Percentiles rank a stretch among this genome's conserved stretches.
These are phyloP conservation scores for Penicillium soppii DNA, from an alignment of 495 filamentous ascomycete species.

Conservation along the genomic window DNA sequence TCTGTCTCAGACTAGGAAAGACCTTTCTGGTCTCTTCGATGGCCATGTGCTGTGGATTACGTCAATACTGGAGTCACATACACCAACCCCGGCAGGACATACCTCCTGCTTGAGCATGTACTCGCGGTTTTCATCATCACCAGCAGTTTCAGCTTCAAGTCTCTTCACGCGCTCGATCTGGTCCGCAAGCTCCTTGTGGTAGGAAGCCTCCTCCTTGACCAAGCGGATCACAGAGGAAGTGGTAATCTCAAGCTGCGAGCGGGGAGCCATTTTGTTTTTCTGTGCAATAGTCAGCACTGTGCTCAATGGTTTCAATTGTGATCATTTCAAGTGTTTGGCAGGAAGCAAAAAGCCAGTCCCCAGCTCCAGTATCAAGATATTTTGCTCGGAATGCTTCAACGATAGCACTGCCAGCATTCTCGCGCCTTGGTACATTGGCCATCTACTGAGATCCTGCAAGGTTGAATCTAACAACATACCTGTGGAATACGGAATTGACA, in stretches of 20 bases:
- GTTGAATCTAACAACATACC: too few species aligned
- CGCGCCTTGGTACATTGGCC: too few species aligned
- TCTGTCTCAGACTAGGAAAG: constrained; percentile 63
- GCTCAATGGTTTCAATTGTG: too few species aligned
- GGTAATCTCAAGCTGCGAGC: constrained; percentile 68
- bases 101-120: constrained; percentile 85
- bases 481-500: background rate
- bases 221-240: constrained; percentile 75
- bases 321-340: too few species aligned
- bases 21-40: constrained; percentile 81
- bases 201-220: constrained; percentile 87
- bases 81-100: constrained; percentile 1
- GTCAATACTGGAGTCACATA: constrained; percentile 6
- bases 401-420: too few species aligned
- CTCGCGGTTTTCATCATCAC: constrained; percentile 63
- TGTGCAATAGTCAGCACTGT: background rate
- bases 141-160: constrained; percentile 48
- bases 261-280: constrained; percentile 60
- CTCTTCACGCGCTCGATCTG: constrained; percentile 72
- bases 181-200: constrained; percentile 75
- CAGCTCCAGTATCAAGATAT: too few species aligned
- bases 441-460: too few species aligned
- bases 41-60: constrained; percentile 60
- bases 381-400: background rate
- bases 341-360: too few species aligned